Evolutionary conservation across 2,329 filamentous ascomycete genomes (phyloP), one percentile per base, ranked within the genome.

Genomic region (Alternaria arborescens): DNA sequence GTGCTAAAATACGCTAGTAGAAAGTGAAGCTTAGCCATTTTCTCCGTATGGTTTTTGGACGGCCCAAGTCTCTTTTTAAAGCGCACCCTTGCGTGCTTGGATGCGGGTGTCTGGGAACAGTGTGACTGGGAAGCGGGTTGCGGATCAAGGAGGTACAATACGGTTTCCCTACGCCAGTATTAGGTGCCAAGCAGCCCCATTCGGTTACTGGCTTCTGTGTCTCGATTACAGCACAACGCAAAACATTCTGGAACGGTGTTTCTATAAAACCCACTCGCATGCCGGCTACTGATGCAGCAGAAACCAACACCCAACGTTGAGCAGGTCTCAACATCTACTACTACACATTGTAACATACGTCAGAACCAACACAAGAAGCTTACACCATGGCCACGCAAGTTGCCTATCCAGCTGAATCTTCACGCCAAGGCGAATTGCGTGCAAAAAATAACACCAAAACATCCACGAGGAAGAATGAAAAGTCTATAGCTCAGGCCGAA

Each of bases 101-200:
- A 50, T 50, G 46, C 46, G n/a, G 28, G 46, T 50, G 46, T 50
- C 18, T 32, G 18, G 18, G 34, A 50, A 41, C 30, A 36, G 46
- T 50, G 46, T 50, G 46, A 34, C 30, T 41, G 8, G 38, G 16
- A 20, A 20, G 38, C 38, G 38, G 38, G n/a, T 20, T 41, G n/a
- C 38, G 18, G 38, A n/a, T 20, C 18, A 40, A 40, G 38, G 18
- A 40, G 38, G 18, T 40, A 41, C 38, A 20, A 24, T 44, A 24
- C 42, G 14, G 22, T 44, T 22, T 43, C 8, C 41, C 41, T 43
- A 18, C 41, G 24, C 41, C 41, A 16, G 41, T 43, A 43, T 43
- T 26, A 43, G 34, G 34, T 36, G 34, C 41, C 11, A 26, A 43
- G n/a, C 24, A 43, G 41, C 41, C 41, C 41, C 11, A 43, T 43